A percentile compares a stretch with the other conserved stretches of the same genome.
These are phyloP conservation scores for Coprinopsis cinerea DNA, from an alignment of 768 basidiomycete species.

Conservation along the genomic window DNA sequence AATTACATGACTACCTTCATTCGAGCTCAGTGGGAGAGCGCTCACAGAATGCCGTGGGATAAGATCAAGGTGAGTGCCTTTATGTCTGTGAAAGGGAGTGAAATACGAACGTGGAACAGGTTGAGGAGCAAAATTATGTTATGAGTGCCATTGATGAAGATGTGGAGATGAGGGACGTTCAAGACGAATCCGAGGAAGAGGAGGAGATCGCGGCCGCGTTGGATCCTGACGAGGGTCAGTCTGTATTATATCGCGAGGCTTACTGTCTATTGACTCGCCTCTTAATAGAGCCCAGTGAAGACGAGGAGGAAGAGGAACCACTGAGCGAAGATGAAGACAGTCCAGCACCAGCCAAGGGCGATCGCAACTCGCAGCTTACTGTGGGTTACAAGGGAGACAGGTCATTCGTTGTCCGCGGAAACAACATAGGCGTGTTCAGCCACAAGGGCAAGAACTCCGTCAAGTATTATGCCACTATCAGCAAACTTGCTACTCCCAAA, in stretches of 20 bases:
- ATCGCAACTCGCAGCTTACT: slow-evolving; percentile 82
- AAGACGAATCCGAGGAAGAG: slow-evolving; percentile 72
- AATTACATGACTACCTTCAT: slow-evolving; percentile 60
- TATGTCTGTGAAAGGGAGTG: not conserved
- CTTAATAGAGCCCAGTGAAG: slow-evolving; percentile 43
- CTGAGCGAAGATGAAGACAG: slow-evolving; percentile 33
- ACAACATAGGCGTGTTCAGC: slow-evolving; percentile 86
- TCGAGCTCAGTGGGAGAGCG: slow-evolving; percentile 72
- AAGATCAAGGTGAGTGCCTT: slow-evolving; percentile 64
- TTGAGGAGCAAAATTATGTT: slow-evolving; percentile 84
- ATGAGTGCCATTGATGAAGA: slow-evolving; percentile 61
- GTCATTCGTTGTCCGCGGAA: slow-evolving; percentile 89
- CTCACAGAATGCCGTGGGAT: slow-evolving; percentile 66
- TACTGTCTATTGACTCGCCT: too few relatives aligned
- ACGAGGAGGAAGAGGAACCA: slow-evolving; percentile 39
- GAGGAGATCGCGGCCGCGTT: slow-evolving; percentile 69
- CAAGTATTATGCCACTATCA: slow-evolving; percentile 84
- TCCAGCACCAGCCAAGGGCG: slow-evolving; percentile 42
- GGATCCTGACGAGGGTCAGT: slow-evolving; percentile 55
- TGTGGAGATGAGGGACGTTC: slow-evolving; percentile 79
- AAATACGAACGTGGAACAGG: not conserved
- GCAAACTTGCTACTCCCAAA: slow-evolving; percentile 71
- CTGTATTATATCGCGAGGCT: too few relatives aligned
- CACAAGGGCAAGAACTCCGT: slow-evolving; percentile 64
- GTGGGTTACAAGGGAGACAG: slow-evolving; percentile 95